Percentiles rank a stretch among this genome's conserved stretches.
phyloP scores from a whole-genome alignment of 148 eudicot genomes.

The Rhododendron simsii region DNA sequence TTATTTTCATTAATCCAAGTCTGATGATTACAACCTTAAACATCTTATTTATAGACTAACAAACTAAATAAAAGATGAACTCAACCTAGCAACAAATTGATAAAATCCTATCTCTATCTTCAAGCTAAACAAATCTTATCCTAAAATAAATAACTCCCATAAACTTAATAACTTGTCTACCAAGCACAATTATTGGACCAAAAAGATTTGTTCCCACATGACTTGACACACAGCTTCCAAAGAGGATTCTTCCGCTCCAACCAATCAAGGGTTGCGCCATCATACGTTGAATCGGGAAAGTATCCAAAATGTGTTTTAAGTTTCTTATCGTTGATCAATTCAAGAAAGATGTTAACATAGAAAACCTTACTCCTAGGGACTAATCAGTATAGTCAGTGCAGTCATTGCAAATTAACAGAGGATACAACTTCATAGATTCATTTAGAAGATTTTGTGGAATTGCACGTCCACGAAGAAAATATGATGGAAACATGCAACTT shows the following conservation, averaged over 20 bases:
- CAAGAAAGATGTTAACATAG: neutral
- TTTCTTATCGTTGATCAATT: neutral
- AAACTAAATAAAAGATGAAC: neutral
- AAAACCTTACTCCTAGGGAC: neutral
- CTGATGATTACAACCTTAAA: neutral
- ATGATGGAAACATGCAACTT: neutral
- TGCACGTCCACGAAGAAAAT: neutral
- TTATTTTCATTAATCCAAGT: neutral
- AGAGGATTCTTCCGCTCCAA: neutral
- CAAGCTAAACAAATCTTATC: neutral
- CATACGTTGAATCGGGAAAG: neutral
- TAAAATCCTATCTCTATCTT: no score
- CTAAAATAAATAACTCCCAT: neutral
- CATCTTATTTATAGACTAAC: neutral
- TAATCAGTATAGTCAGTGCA: neutral
- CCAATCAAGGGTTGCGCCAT: neutral
- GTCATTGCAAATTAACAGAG: neutral
- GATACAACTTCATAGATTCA: neutral
- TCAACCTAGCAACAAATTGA: neutral
- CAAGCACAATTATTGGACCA: neutral
- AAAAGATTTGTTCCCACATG: neutral
- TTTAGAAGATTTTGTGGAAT: neutral
- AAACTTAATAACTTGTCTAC: no score
- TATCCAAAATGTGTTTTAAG: neutral
- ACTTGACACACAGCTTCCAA: neutral